These are phyloP conservation scores for Monosporascus sp. DNA, from an alignment of 2,329 filamentous ascomycete genomes.

Conservation along the genomic window DNA sequence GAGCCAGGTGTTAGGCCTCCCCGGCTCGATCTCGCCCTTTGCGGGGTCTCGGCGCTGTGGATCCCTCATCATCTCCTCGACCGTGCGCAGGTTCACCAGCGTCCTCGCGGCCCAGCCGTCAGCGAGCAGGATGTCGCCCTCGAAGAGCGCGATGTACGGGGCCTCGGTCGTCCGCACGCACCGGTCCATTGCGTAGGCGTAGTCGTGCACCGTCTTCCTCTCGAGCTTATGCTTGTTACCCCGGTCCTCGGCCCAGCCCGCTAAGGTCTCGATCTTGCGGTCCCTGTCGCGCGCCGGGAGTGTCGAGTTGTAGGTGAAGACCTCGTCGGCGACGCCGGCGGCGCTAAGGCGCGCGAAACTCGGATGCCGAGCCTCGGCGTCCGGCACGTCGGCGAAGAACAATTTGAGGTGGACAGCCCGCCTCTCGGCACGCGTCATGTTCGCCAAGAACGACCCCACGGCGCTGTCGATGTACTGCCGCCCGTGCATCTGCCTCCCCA, in stretches of 20 bases:
- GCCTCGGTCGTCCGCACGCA: constrained; percentile 22
- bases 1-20: constrained; percentile 24
- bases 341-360: constrained; percentile 16
- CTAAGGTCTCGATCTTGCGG: constrained; percentile 14
- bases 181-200: constrained; percentile 23
- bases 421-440: constrained; percentile 24
- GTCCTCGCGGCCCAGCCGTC: constrained; percentile 26
- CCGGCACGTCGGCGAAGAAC: constrained; percentile 27
- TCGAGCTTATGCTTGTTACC: constrained; percentile 18
- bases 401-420: constrained; percentile 21
- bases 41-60: constrained; percentile 17
- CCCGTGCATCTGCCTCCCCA: constrained; percentile 20
- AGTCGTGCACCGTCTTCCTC: constrained; percentile 25
- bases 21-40: constrained; percentile 17
- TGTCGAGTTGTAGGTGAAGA: constrained; percentile 21
- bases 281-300: constrained; percentile 13
- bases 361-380: constrained; percentile 19
- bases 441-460: constrained; percentile 25
- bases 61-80: constrained; percentile 25
- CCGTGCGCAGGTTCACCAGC: constrained; percentile 16
- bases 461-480: constrained; percentile 27
- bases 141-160: constrained; percentile 25
- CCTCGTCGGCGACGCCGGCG: constrained; percentile 20
- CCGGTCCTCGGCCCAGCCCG: constrained; percentile 14
- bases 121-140: constrained; percentile 27